Conservation (phyloP, 2,329 filamentous ascomycete species). For the Sclerotinia nivalis region DNA sequence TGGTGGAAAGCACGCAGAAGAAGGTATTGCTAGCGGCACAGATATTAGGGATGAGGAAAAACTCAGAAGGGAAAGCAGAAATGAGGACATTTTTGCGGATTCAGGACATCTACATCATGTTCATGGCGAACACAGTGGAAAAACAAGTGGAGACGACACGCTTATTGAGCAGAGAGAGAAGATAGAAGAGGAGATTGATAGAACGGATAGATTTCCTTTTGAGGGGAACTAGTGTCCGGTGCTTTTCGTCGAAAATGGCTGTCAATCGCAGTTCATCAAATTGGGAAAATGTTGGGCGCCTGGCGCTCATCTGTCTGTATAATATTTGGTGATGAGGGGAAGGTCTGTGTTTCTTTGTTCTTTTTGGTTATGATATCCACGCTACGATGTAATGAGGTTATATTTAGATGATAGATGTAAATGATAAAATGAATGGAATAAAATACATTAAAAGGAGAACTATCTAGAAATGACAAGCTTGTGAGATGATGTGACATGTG, state of each 20-base stretch:
- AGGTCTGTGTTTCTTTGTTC: not conserved
- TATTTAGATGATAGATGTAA: constrained; percentile 3
- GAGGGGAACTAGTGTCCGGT: not conserved
- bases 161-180: constrained; percentile 9
- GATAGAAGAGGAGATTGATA: constrained; percentile 2
- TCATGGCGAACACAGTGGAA: not conserved
- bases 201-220: constrained; percentile 16
- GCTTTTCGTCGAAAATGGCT: not conserved
- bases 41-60: constrained; percentile 2
- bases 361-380: constrained; percentile 14
- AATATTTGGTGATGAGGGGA: not conserved
- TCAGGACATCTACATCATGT: constrained; percentile 8
- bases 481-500: not conserved
- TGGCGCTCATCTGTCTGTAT: not conserved
- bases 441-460: too few species aligned
- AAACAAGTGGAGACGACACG: constrained; percentile 6
- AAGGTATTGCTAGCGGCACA: not conserved
- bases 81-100: not conserved
- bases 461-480: too few species aligned
- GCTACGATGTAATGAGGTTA: not conserved
- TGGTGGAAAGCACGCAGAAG: constrained; percentile 4
- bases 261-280: not conserved
- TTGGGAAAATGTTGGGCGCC: not conserved
- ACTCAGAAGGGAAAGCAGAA: constrained; percentile 1
- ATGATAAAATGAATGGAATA: not conserved